A percentile compares a stretch with the other conserved stretches of the same genome.
phyloP scores from a whole-genome alignment of 2,329 filamentous ascomycete genomes.

The Teratosphaeria zuluensis region DNA sequence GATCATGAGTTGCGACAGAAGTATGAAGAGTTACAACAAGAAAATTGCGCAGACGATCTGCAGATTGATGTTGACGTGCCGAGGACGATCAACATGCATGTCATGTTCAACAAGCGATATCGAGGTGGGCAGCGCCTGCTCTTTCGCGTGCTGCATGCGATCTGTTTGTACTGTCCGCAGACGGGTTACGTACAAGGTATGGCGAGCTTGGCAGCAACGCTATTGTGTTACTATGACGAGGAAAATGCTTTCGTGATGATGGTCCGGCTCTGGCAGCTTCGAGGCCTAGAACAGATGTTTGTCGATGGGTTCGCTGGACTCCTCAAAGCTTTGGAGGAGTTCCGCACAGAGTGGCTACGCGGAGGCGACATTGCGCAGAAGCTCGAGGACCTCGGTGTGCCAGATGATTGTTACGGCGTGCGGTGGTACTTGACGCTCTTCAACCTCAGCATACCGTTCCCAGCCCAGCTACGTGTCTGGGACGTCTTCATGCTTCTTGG shows the following conservation, averaged over 20 bases:
- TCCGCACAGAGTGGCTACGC: constrained; percentile 73
- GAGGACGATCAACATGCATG: constrained; percentile 85
- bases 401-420: constrained; percentile 87
- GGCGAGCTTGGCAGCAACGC: constrained; percentile 83
- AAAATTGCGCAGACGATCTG: constrained; percentile 77
- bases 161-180: constrained; percentile 82
- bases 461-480: constrained; percentile 91
- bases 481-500: constrained; percentile 95
- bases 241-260: constrained; percentile 93
- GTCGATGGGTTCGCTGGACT: constrained; percentile 58
- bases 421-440: constrained; percentile 97
- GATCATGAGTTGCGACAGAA: constrained; percentile 62
- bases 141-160: constrained; percentile 83
- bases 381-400: constrained; percentile 67
- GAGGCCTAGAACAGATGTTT: constrained; percentile 79
- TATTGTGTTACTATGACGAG: constrained; percentile 95
- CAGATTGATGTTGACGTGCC: constrained; percentile 98
- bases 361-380: constrained; percentile 69
- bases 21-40: constrained; percentile 63
- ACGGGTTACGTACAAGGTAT: constrained; percentile 97
- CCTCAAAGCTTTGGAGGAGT: constrained; percentile 76
- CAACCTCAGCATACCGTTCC: constrained; percentile 91
- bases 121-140: constrained; percentile 83
- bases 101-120: constrained; percentile 93
- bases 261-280: constrained; percentile 83